These are phyloP conservation scores for Fusarium sterilihyphosum DNA, from an alignment of 2,329 filamentous ascomycete species.

Conservation along the genomic window DNA sequence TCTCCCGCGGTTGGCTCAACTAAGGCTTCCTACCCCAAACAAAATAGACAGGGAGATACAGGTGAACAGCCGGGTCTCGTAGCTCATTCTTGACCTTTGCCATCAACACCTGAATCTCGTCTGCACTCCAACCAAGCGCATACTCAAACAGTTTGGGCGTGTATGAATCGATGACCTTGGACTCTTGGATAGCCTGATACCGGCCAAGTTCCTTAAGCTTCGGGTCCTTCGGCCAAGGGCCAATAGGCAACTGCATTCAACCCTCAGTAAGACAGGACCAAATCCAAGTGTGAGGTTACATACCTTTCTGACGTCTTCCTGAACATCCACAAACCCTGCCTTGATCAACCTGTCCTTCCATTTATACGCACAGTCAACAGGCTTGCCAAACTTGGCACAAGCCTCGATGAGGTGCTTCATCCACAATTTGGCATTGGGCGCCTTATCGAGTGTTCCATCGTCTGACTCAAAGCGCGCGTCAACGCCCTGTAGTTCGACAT, in stretches of 20 bases:
- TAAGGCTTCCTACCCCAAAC: constrained; percentile 24
- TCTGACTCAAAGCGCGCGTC: constrained; percentile 2
- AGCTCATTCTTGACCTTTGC: constrained; percentile 31
- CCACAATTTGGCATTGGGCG: not conserved
- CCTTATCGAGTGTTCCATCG: constrained; percentile 7
- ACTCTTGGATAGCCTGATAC: constrained; percentile 18
- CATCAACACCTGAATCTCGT: constrained; percentile 27
- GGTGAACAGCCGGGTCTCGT: constrained; percentile 14
- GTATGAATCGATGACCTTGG: constrained; percentile 23
- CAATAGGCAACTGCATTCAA: constrained; percentile 8
- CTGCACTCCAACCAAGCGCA: constrained; percentile 22
- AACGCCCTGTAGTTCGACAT: constrained; percentile 13
- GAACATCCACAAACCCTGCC: constrained; percentile 11
- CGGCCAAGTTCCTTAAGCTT: constrained; percentile 20
- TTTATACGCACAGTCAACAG: not conserved
- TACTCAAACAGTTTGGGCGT: constrained; percentile 26
- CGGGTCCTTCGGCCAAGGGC: constrained; percentile 15
- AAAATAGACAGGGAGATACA: constrained; percentile 27
- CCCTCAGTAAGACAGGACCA: not conserved
- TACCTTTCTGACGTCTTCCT: constrained; percentile 7
- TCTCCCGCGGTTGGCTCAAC: too few relatives aligned
- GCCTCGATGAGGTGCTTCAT: constrained; percentile 4
- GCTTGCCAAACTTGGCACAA: constrained; percentile 23
- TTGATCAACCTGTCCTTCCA: constrained; percentile 3
- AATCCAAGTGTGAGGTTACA: not conserved